Evolutionary conservation across 371 early-diverging fungal genomes (phyloP), one percentile per base, ranked within the genome.

Genomic region (Rhizopus delemar): DNA sequence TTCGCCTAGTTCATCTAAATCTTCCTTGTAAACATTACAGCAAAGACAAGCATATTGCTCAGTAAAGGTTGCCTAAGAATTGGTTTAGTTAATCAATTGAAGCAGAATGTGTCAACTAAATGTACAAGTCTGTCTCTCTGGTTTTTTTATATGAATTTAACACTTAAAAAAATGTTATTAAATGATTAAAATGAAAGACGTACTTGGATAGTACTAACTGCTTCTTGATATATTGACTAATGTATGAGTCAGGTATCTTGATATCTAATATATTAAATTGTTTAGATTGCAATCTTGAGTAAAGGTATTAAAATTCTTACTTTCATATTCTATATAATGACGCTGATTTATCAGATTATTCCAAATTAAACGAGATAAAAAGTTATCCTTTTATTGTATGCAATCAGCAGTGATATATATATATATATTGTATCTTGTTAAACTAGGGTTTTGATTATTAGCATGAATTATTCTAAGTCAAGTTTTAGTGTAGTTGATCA

Each of bases 21-120:
- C 51, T 4, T 51, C 51, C 8, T 51, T 35, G 51, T 51, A 34
- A 34, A 51, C 34, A 51, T 0, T 34, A 51, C 51, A 51, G 51
- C 35, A 51, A 34, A 51, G 1, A 5, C 33, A 51, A 34, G 51
- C 51, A 51, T 51, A 51, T 34, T 51, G 32, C 15, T 51, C 51
- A 34, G 8, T 51, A 35, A 5, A 51, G 12, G 2, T 51, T 51
- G 31, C 35, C 35, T 51, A 51, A 3, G 35, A 32, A 51, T 34
- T 51, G 8, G 32, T 51, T 35, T 51, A 15, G 2, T 51, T 51
- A 34, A 34, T 51, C 15, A 35, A 34, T 34, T 34, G 35, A 51
- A 51, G 51, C 51, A 51, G 35, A 34, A 51, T 34, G 51, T 51
- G 51, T 13, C n/a, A 34, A 8, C 35, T 51, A 51, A 51, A 51